Evolutionary conservation across 768 basidiomycete genomes (phyloP).

Genomic region (Rhizopogon rudus): DNA sequence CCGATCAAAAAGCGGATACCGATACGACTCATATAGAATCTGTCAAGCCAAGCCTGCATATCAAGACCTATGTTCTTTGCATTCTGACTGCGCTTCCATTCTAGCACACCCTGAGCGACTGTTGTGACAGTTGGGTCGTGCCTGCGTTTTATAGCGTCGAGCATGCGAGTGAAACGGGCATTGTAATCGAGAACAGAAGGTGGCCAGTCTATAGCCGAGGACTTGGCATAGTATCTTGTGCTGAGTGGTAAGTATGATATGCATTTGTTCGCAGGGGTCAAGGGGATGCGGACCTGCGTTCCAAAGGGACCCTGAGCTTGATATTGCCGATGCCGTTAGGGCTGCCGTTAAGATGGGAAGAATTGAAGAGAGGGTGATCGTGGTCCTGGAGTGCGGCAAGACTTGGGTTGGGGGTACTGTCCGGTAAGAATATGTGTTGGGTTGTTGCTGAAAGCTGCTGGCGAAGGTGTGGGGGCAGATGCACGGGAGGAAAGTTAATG

Average conservation of each 20-base stretch:
- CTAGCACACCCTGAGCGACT: conserved; percentile 92
- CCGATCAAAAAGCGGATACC: conserved; percentile 97
- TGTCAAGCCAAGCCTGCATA: conserved; percentile 93
- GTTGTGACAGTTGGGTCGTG: conserved; percentile 99
- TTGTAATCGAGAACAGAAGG: conserved; percentile 95
- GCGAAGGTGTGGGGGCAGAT: conserved; percentile 61
- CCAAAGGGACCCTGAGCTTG: conserved; percentile 77
- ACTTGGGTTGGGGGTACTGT: conserved; percentile 78
- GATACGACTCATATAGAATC: conserved; percentile 95
- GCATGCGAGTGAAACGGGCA: conserved; percentile 77
- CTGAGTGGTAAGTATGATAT: not conserved
- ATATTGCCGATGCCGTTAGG: conserved; percentile 38
- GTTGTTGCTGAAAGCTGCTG: conserved; percentile 48
- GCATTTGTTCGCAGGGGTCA: not conserved
- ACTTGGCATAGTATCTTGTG: conserved; percentile 80
- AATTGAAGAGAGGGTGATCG: conserved; percentile 9
- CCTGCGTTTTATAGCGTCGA: conserved; percentile 86
- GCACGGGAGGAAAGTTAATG: conserved; percentile 77
- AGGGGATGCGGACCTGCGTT: conserved; percentile 56
- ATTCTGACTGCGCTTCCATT: conserved; percentile 84
- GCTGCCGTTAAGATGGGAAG: conserved; percentile 22
- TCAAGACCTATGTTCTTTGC: conserved; percentile 72
- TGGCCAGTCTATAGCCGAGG: conserved; percentile 69
- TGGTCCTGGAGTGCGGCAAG: conserved; percentile 26
- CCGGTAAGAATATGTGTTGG: conserved; percentile 48